These are phyloP conservation scores for Dispira simplex DNA, from an alignment of 192 early-diverging fungal genomes.

Conservation along the genomic window DNA sequence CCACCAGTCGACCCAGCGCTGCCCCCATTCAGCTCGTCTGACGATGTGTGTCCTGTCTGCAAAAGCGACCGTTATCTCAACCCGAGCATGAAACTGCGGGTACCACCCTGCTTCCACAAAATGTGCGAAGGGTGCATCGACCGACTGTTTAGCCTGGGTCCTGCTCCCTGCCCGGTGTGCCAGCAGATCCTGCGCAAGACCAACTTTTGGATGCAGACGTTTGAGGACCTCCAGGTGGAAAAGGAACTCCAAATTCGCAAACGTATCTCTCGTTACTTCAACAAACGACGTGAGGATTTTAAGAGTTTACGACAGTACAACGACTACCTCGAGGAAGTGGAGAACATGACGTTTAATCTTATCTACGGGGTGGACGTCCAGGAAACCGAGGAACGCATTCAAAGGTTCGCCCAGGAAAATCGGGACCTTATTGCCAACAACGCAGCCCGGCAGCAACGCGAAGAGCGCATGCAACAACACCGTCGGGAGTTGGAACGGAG, in stretches of 20 bases:
- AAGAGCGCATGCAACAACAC: conserved; percentile 34
- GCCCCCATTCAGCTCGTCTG: conserved; percentile 17
- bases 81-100: conserved; percentile 72
- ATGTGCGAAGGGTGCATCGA: conserved; percentile 93
- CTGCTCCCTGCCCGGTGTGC: conserved; percentile 87
- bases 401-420: conserved; percentile 63
- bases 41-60: conserved; percentile 59
- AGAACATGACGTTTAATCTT: conserved; percentile 65
- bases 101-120: conserved; percentile 89
- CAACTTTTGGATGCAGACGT: conserved; percentile 76
- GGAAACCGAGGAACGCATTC: conserved; percentile 61
- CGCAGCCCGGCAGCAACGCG: conserved; percentile 26
- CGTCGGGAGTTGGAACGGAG: conserved; percentile 31
- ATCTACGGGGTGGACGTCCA: conserved; percentile 76
- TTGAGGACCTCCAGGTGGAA: conserved; percentile 89
- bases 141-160: conserved; percentile 64
- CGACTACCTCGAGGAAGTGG: conserved; percentile 83
- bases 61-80: conserved; percentile 75
- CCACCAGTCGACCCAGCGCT: conserved; percentile 5
- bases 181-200: conserved; percentile 59
- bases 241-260: conserved; percentile 82
- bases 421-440: conserved; percentile 60
- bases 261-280: conserved; percentile 58
- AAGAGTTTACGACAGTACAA: conserved; percentile 57
- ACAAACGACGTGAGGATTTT: conserved; percentile 88